Evolutionary conservation across 306 rosid species (phyloP).

Genomic region (Macrotyloma uniflorum): DNA sequence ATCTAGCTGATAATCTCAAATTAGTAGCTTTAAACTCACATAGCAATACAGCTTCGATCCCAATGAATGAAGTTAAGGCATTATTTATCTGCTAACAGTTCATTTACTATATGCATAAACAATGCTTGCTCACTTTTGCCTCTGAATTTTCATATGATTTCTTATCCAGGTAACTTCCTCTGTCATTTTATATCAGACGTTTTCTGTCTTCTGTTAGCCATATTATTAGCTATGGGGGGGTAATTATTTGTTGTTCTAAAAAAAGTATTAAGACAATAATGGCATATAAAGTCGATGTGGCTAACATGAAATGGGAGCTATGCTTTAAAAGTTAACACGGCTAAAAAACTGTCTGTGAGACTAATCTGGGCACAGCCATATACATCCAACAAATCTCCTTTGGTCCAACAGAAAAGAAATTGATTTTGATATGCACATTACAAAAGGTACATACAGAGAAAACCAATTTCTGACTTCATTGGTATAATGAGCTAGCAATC

Average conservation of each 20-base stretch:
- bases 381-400: not conserved
- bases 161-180: not conserved
- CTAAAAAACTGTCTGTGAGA: not conserved
- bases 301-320: not conserved
- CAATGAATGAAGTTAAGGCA: not conserved
- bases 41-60: not conserved
- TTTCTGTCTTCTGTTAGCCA: not conserved
- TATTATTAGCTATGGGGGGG: not conserved
- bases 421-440: not conserved
- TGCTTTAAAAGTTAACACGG: not conserved
- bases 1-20: constrained; percentile 28
- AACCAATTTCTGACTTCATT: not conserved
- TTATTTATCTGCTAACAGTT: not conserved
- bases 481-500: not conserved
- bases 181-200: not conserved
- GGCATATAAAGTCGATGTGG: not conserved
- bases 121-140: not conserved
- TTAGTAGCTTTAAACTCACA: constrained; percentile 22
- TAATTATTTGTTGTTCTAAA: not conserved
- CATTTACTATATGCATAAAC: constrained; percentile 7
- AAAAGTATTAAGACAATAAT: not conserved
- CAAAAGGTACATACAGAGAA: not conserved
- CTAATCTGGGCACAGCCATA: not conserved
- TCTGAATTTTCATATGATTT: not conserved
- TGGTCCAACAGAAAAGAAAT: not conserved